Evolutionary conservation across 805 yeast species (phyloP).

Genomic region (Candida xyloterini): DNA sequence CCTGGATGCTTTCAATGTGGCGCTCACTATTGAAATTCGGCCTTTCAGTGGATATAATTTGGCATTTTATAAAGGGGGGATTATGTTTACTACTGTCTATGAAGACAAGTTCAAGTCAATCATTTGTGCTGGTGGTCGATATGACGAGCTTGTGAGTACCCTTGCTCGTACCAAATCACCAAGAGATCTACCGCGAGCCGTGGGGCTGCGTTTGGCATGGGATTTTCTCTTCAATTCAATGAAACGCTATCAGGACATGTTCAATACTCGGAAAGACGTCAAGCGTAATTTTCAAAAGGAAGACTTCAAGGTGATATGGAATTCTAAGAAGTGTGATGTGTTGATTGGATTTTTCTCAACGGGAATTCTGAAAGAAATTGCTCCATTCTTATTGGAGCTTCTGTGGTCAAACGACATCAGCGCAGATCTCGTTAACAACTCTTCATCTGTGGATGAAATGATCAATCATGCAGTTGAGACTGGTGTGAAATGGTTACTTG

Average conservation of each 20-base stretch:
- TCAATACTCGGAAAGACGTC: conserved; percentile 21
- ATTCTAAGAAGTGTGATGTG: conserved; percentile 72
- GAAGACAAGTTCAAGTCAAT: conserved; percentile 53
- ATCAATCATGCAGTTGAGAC: conserved; percentile 59
- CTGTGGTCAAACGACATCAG: conserved; percentile 79
- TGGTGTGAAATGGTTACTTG: conserved; percentile 73
- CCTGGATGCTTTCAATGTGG: conserved; percentile 57
- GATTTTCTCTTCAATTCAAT: conserved; percentile 56
- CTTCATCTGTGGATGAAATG: conserved; percentile 59
- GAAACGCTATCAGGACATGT: conserved; percentile 43
- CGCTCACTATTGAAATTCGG: conserved; percentile 48
- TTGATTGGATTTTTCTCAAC: conserved; percentile 68
- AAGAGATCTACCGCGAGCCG: conserved; percentile 52
- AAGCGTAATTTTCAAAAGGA: conserved; percentile 36
- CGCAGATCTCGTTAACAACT: conserved; percentile 61
- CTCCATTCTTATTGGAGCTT: conserved; percentile 57
- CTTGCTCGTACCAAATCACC: conserved; percentile 50
- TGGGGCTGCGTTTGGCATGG: conserved; percentile 84
- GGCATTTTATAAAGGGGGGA: conserved; percentile 71
- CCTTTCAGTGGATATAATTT: conserved; percentile 86
- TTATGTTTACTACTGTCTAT: conserved; percentile 85
- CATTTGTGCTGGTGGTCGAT: conserved; percentile 92
- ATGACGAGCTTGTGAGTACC: conserved; percentile 67
- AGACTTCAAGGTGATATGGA: conserved; percentile 36
- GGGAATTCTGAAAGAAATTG: conserved; percentile 52